A percentile compares a stretch with the other conserved stretches of the same genome.
Evolutionary conservation across 805 yeast species (phyloP).

Genomic region (Ogataea salicorniae): DNA sequence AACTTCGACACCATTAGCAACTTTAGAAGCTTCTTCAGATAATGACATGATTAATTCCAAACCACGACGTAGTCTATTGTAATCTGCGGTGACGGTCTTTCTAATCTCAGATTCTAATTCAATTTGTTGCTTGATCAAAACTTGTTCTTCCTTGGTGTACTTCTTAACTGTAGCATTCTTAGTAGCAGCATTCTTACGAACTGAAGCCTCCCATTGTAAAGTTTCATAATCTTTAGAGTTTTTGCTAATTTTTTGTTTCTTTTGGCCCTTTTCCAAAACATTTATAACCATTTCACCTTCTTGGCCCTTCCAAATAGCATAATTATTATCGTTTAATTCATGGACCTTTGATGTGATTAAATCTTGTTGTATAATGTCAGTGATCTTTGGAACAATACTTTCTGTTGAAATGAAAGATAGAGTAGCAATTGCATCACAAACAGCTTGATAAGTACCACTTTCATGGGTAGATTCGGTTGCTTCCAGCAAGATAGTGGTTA

Average conservation of each 20-base stretch:
- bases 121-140: constrained; percentile 55
- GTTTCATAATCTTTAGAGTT: constrained; percentile 83
- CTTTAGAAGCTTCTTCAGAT: constrained; percentile 40
- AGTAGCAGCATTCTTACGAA: constrained; percentile 67
- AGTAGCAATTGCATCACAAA: constrained; percentile 43
- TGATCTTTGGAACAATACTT: constrained; percentile 46
- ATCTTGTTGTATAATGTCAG: constrained; percentile 38
- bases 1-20: constrained; percentile 56
- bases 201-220: constrained; percentile 81
- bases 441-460: constrained; percentile 47
- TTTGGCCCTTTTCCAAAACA: constrained; percentile 43
- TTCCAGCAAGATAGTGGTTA: constrained; percentile 8
- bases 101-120: constrained; percentile 58
- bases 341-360: constrained; percentile 33
- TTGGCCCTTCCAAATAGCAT: constrained; percentile 60
- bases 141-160: constrained; percentile 72
- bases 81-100: constrained; percentile 34
- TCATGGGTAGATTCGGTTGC: constrained; percentile 26
- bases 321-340: constrained; percentile 42
- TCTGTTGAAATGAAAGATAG: constrained; percentile 58
- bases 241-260: constrained; percentile 49
- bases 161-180: constrained; percentile 48
- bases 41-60: constrained; percentile 50
- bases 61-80: constrained; percentile 40
- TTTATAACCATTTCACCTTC: constrained; percentile 70